Percentiles rank a stretch among this genome's conserved stretches.
These are phyloP conservation scores for Paradendryphiella salina DNA, from an alignment of 2,329 filamentous ascomycete genomes.

Conservation along the genomic window DNA sequence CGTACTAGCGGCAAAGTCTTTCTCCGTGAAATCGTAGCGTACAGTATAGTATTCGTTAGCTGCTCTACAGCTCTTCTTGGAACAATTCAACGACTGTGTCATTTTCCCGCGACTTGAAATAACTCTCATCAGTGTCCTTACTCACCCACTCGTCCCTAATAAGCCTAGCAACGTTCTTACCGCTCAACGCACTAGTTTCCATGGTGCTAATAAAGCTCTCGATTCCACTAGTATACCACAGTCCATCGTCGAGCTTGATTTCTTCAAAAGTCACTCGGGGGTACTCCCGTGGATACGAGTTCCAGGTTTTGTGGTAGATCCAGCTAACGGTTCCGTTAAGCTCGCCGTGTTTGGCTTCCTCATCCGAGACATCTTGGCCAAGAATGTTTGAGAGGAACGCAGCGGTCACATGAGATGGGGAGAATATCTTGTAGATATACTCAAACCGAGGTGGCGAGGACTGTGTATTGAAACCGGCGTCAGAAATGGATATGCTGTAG, in stretches of 20 bases:
- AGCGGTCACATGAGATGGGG: slow-evolving; percentile 54
- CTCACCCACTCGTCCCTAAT: slow-evolving; percentile 63
- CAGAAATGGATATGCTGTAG: slow-evolving; percentile 80
- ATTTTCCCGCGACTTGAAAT: neutral
- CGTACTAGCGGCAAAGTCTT: neutral
- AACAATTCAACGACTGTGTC: neutral
- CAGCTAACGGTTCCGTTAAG: slow-evolving; percentile 39
- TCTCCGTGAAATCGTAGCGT: neutral
- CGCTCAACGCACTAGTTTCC: slow-evolving; percentile 94
- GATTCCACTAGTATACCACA: slow-evolving; percentile 73
- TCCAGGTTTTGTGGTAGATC: slow-evolving; percentile 63
- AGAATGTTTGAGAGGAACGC: slow-evolving; percentile 56
- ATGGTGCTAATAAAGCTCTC: slow-evolving; percentile 96
- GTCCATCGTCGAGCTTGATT: slow-evolving; percentile 63
- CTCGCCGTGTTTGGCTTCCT: slow-evolving; percentile 37
- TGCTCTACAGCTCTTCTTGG: slow-evolving; percentile 2
- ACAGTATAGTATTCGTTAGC: neutral
- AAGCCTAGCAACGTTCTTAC: slow-evolving; percentile 77
- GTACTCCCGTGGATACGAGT: slow-evolving; percentile 83
- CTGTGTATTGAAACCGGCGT: slow-evolving; percentile 62
- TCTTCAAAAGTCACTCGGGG: slow-evolving; percentile 88
- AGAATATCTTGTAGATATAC: slow-evolving; percentile 70
- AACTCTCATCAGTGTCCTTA: neutral
- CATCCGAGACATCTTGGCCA: slow-evolving; percentile 41
- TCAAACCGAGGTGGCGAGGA: slow-evolving; percentile 46